A percentile compares a stretch with the other conserved stretches of the same genome.
These are phyloP conservation scores for Microsporum audouinii DNA, from an alignment of 2,329 filamentous ascomycete genomes.

Conservation along the genomic window DNA sequence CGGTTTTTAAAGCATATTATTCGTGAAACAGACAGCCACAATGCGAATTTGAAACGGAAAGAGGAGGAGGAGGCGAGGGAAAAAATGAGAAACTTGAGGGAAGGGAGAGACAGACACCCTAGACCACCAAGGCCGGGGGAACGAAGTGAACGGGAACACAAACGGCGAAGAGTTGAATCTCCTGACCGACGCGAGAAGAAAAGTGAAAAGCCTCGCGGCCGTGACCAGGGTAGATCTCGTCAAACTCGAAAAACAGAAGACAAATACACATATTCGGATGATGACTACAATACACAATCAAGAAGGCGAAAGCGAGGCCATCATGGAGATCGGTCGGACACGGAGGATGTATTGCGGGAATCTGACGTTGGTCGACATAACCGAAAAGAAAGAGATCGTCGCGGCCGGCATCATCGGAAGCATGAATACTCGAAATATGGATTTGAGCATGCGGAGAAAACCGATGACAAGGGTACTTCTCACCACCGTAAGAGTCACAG, in stretches of 20 bases:
- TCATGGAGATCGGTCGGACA: not conserved
- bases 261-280: not conserved
- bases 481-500: conserved; percentile 1
- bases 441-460: conserved; percentile 3
- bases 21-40: conserved; percentile 76
- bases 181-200: conserved; percentile 10
- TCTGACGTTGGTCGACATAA: conserved; percentile 10
- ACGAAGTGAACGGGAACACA: not conserved
- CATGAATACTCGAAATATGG: not conserved
- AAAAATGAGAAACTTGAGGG: conserved; percentile 50
- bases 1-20: conserved; percentile 81
- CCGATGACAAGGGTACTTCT: not conserved
- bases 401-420: conserved; percentile 6
- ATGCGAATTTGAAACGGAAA: conserved; percentile 71
- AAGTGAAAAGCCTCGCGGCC: not conserved
- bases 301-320: not conserved
- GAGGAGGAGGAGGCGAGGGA: conserved; percentile 69
- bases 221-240: not conserved
- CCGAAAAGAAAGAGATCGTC: conserved; percentile 14
- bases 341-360: not conserved
- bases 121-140: conserved; percentile 21
- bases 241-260: not conserved
- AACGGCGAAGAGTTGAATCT: conserved; percentile 7
- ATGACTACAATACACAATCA: not conserved
- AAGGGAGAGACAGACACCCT: conserved; percentile 33